Percentiles rank a stretch among this genome's conserved stretches.
Evolutionary conservation across 2,329 filamentous ascomycete genomes (phyloP).

Genomic region (Chaetomium sp.): DNA sequence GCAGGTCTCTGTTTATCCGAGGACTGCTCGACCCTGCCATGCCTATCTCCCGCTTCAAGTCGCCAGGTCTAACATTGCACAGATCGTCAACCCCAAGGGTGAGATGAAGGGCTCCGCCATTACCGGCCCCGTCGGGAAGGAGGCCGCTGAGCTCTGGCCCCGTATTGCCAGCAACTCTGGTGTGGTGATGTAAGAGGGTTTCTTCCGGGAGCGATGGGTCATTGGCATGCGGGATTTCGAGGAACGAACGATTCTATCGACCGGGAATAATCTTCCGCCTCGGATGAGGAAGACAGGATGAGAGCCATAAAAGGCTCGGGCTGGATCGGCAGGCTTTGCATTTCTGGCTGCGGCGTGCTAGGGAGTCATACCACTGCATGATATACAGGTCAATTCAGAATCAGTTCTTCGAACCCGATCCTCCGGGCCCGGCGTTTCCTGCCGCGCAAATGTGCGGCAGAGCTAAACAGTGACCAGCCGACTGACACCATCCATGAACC

Average conservation of each 20-base stretch:
- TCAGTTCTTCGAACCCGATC: slow-evolving; percentile 36
- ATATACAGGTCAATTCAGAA: slow-evolving; percentile 41
- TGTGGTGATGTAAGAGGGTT: slow-evolving; percentile 92
- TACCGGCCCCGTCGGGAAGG: slow-evolving; percentile 98
- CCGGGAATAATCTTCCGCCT: slow-evolving; percentile 33
- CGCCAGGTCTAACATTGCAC: slow-evolving; percentile 42
- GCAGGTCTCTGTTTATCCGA: background rate
- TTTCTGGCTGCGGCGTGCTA: slow-evolving; percentile 42
- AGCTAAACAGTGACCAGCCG: background rate
- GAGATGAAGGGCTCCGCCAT: slow-evolving; percentile 99
- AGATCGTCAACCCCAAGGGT: slow-evolving; percentile 99
- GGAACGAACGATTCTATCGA: slow-evolving; percentile 36
- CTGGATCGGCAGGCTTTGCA: slow-evolving; percentile 41
- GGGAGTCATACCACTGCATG: slow-evolving; percentile 43
- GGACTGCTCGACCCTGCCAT: background rate
- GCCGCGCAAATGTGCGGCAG: background rate
- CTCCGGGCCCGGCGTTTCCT: background rate
- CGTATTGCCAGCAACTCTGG: slow-evolving; percentile 99
- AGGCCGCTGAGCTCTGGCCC: slow-evolving; percentile 99
- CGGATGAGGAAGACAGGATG: slow-evolving; percentile 32
- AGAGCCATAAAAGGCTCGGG: slow-evolving; percentile 36
- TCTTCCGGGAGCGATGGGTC: slow-evolving; percentile 31
- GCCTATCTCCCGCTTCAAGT: background rate
- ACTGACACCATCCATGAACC: background rate
- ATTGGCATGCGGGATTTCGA: slow-evolving; percentile 34